Evolutionary conservation across 2,329 filamentous ascomycete species (phyloP), one percentile per base, ranked within the genome.

Genomic region (Cladorrhinum sp.): DNA sequence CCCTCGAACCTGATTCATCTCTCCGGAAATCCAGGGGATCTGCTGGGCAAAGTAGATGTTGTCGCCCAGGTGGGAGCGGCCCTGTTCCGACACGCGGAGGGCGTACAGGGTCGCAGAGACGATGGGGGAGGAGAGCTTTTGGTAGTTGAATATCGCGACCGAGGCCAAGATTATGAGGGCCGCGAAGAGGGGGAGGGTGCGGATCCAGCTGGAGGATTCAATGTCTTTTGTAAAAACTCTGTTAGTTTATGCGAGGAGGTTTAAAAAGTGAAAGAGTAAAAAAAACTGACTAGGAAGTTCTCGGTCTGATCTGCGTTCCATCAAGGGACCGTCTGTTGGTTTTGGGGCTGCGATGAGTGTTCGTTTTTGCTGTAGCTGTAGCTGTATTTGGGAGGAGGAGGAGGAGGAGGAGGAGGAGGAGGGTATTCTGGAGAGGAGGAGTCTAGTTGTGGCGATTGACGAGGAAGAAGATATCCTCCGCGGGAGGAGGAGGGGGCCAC

Each of bases 141-240:
- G 93, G 84, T 99, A 98, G 83, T 99, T 99, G 89, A 99, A 98
- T 76, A 99, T 97, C 67, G 89, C 91, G 62, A 96, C 78, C 66
- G 88, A 87, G 66, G 88, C 89, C 58, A 82, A 80, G 53, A 85
- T 83, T 68, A 96, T 85, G 64, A 91, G 79, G 64, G 84, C 75
- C 57, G 89, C 73, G 82, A 98, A 98, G 73, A 96, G 78, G 57
- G 93, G 93, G 32, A 96, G 76, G 1, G 91, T 92, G 68, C 84
- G 84, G 58, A 81, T 73, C 89, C 90, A 93, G 67, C 81, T 80
- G 72, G 85, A 84, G 53, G 71, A 72, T 57, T 76, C 69, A 60
- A 81, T 69, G 65, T 79, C 78, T 79, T 50, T 50, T 27, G 24
- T 20, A 18, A 6, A 20, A 18, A 45, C 7, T 13, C 7, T 20